Conservation (phyloP, 805 yeast genomes). For the Candida nonsorbophila region DNA sequence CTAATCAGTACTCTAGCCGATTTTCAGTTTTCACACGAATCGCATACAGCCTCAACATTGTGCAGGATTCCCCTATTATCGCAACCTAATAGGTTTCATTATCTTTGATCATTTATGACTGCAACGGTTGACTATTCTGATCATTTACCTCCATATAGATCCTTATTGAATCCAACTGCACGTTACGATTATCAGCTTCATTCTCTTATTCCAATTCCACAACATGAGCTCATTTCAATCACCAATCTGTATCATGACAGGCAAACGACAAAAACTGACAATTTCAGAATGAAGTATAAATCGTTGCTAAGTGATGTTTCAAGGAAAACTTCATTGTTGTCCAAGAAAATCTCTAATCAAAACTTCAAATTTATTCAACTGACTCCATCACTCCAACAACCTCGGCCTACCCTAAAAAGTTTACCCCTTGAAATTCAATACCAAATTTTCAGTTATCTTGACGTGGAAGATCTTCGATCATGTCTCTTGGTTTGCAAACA, state of each 20-base stretch:
- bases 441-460: constrained; percentile 30
- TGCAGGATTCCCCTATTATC: too few relatives aligned
- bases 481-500: constrained; percentile 47
- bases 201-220: constrained; percentile 32
- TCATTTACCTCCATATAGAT: constrained; percentile 49
- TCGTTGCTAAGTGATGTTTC: constrained; percentile 45
- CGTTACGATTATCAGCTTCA: constrained; percentile 49
- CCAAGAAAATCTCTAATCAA: constrained; percentile 22
- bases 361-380: constrained; percentile 6
- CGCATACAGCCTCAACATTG: too few relatives aligned
- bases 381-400: constrained; percentile 2
- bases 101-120: not conserved
- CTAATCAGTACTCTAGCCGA: too few relatives aligned
- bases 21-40: too few relatives aligned
- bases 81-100: too few relatives aligned
- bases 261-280: constrained; percentile 6
- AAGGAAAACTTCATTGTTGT: constrained; percentile 34
- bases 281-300: constrained; percentile 43
- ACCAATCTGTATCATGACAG: too few relatives aligned
- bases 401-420: constrained; percentile 9
- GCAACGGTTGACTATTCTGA: constrained; percentile 15
- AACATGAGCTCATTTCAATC: constrained; percentile 21
- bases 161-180: constrained; percentile 44
- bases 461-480: constrained; percentile 28
- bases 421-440: constrained; percentile 43